Evolutionary conservation across 1,284 basidiomycete species (phyloP), one percentile per base, ranked within the genome.

Genomic region (Rhodotorula sp.): DNA sequence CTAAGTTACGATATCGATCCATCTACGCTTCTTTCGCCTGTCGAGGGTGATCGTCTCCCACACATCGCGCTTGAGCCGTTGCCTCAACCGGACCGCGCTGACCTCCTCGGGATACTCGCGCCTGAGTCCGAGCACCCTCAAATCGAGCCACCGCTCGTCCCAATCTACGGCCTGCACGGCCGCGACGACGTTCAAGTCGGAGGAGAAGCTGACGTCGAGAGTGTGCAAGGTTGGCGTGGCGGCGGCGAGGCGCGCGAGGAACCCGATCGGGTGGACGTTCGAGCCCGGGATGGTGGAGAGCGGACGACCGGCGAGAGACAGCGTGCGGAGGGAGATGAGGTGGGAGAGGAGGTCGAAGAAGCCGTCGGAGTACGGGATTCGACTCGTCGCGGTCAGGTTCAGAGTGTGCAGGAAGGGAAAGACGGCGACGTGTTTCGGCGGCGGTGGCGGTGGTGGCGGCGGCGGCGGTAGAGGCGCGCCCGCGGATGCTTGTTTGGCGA

Each of bases 331-430:
- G 26, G 67, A 68, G 31, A 72, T 45, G 31, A 71, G 55, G n/a
- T 19, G 26, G 21, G 67, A 21, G 19, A 72, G 45, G 47, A 63
- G 57, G 43, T 58, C 58, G 62, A 72, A 75, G 58, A 70, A 68
- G 12, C 26, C 14, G 59, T 62, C 59, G 19, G 63, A 34, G 43
- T 62, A 49, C 5, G 52, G 38, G 48, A 71, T 28, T 5, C 54
- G 52, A 14, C 45, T 28, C 6, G 68, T 70, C 12, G 65, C 52
- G 45, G 55, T 62, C 21, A 72, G 71, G 68, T 66, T 49, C 6
- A 74, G 65, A 15, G 59, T 60, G 18, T 50, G 55, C 7, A 74
- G 69, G 52, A 58, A 54, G 2, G 69, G 68, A 28, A 69, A 71
- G 8, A 23, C n/a, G 8, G 66, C 45, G 56, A 74, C 45, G 43